Conservation (phyloP, 1,139 yeast genomes). For the Geotrichum bryndzae region DNA sequence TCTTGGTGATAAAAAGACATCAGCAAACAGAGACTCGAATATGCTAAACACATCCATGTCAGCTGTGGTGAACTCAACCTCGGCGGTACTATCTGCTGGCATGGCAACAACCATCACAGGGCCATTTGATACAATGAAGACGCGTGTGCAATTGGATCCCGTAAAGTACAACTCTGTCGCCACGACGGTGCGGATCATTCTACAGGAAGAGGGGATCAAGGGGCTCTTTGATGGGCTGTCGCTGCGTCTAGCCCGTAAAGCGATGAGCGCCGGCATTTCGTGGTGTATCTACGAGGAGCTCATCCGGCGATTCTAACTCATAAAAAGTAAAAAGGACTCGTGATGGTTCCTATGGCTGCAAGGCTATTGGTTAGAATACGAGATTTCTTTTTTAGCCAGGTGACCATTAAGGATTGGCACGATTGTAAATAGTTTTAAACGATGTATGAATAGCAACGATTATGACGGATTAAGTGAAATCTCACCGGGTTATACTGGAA, state of each 20-base stretch:
- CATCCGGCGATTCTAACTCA: conserved; percentile 33
- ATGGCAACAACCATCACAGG: conserved; percentile 83
- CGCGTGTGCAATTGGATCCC: conserved; percentile 76
- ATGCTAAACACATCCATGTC: conserved; percentile 37
- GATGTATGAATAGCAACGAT: not conserved
- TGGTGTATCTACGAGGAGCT: conserved; percentile 96
- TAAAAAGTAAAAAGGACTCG: not conserved
- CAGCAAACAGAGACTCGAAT: not conserved
- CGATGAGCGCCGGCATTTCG: conserved; percentile 87
- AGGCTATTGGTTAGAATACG: not conserved
- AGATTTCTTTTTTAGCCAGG: not conserved
- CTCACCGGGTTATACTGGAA: not conserved
- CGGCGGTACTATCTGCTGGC: conserved; percentile 73
- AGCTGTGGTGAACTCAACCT: conserved; percentile 56
- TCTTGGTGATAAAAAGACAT: conserved; percentile 9
- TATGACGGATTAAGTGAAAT: not conserved
- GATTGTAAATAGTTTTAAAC: not conserved
- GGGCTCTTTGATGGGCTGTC: conserved; percentile 79
- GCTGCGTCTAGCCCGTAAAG: conserved; percentile 76
- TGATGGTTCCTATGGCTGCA: not conserved
- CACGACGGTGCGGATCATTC: conserved; percentile 38
- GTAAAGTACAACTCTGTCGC: conserved; percentile 39
- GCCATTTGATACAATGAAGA: conserved; percentile 92
- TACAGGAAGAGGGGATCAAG: conserved; percentile 52
- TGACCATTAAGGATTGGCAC: not conserved